Conservation (phyloP, 257 asterid genomes). For the Forsythia suspensa region DNA sequence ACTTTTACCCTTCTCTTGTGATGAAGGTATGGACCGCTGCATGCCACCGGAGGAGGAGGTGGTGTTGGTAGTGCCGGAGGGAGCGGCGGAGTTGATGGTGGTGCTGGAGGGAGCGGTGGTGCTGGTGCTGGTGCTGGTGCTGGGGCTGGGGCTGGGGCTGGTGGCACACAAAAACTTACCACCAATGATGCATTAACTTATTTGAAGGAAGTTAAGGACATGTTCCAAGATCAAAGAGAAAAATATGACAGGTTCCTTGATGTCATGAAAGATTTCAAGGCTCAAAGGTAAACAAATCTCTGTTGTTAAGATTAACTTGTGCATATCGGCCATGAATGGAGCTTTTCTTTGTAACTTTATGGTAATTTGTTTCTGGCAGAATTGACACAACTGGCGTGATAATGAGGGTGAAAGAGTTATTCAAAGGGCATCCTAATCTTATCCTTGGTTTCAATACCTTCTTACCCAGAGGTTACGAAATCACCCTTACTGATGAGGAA, state of each 20-base stretch:
- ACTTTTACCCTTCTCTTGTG: constrained; percentile 13
- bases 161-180: constrained; percentile 72
- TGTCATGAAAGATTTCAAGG: constrained; percentile 98
- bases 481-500: constrained; percentile 82
- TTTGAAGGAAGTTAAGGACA: constrained; percentile 96
- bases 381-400: constrained; percentile 94
- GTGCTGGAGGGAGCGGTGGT: constrained; percentile 18
- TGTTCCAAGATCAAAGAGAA: constrained; percentile 91
- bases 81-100: not conserved
- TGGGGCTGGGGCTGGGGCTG: constrained; percentile 44
- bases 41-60: constrained; percentile 50
- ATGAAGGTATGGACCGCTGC: constrained; percentile 63
- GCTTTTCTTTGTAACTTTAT: constrained; percentile 12
- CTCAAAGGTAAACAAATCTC: constrained; percentile 67
- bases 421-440: constrained; percentile 86
- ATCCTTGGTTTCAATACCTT: constrained; percentile 97
- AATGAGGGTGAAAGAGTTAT: constrained; percentile 87
- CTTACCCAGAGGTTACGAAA: constrained; percentile 97
- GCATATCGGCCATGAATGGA: constrained; percentile 15
- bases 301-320: constrained; percentile 13
- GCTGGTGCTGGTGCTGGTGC: constrained; percentile 30
- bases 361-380: constrained; percentile 46
- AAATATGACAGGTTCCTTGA: constrained; percentile 94
- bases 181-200: constrained; percentile 89
- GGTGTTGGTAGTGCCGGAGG: not conserved